Percentiles rank a stretch among this genome's conserved stretches.
Conservation (phyloP, 495 filamentous ascomycete species). For the Penicillium arizonense region DNA sequence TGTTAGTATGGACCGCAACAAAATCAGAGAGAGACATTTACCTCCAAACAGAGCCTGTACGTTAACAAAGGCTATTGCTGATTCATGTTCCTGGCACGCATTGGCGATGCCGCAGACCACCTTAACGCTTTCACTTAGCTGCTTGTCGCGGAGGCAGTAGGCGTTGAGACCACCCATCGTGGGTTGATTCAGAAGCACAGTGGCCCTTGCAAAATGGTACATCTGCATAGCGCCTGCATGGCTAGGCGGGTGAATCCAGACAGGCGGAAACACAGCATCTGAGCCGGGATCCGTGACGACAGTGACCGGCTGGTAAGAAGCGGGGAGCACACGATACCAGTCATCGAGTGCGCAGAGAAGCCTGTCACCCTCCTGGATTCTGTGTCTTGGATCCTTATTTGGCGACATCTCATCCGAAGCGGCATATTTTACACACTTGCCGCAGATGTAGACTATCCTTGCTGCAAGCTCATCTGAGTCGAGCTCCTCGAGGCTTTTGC, state of each 20-base stretch:
- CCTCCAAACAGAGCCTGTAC: no score
- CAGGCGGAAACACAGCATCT: constrained; percentile 19
- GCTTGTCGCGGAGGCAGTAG: constrained; percentile 12
- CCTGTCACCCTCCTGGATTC: constrained; percentile 12
- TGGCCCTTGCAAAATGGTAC: constrained; percentile 25
- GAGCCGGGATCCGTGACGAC: neutral
- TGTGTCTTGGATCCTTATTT: neutral
- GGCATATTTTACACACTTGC: constrained; percentile 18
- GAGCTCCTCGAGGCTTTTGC: constrained; percentile 6
- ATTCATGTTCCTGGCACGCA: no score
- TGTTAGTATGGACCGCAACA: no score
- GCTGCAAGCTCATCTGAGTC: constrained; percentile 16
- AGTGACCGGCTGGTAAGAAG: constrained; percentile 9
- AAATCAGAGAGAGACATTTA: no score
- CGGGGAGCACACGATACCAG: constrained; percentile 23
- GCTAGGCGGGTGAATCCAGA: constrained; percentile 29
- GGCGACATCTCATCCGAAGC: constrained; percentile 8
- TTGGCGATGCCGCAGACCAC: constrained; percentile 15
- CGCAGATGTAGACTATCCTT: constrained; percentile 9
- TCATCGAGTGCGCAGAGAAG: constrained; percentile 24
- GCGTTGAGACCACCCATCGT: constrained; percentile 24
- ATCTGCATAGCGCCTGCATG: constrained; percentile 28
- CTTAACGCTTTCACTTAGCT: constrained; percentile 9
- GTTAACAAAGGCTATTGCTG: no score
- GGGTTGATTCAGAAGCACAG: constrained; percentile 27